These are phyloP conservation scores for Fusarium circinatum DNA, from an alignment of 2,329 filamentous ascomycete species.

Conservation along the genomic window DNA sequence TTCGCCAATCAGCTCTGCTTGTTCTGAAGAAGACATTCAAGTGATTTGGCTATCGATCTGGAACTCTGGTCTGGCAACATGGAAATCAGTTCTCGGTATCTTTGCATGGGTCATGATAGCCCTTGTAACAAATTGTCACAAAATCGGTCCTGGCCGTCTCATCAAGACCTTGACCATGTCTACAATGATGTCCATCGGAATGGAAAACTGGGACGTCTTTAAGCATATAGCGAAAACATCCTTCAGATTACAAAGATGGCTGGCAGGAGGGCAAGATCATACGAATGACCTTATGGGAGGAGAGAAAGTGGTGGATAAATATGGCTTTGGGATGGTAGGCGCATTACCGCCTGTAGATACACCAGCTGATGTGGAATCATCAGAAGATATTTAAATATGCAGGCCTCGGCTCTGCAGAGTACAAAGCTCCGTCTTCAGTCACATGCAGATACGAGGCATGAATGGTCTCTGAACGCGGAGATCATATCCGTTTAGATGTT, in stretches of 20 bases:
- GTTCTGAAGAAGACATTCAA: conserved; percentile 52
- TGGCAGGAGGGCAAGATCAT: conserved; percentile 44
- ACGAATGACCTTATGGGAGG: conserved; percentile 41
- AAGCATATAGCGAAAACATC: conserved; percentile 50
- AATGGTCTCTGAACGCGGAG: neutral
- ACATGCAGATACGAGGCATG: neutral
- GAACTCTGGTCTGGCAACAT: conserved; percentile 57
- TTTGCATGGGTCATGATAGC: conserved; percentile 60
- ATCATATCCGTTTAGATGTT: conserved; percentile 3
- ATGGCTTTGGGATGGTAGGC: conserved; percentile 38
- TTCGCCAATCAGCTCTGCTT: conserved; percentile 54
- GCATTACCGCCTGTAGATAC: conserved; percentile 33
- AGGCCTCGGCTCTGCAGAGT: neutral
- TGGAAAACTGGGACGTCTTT: conserved; percentile 61
- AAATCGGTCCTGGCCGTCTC: conserved; percentile 54
- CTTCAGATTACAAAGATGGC: conserved; percentile 56
- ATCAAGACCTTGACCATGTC: conserved; percentile 58
- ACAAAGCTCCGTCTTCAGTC: neutral
- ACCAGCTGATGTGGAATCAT: conserved; percentile 17
- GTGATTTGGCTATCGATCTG: conserved; percentile 60
- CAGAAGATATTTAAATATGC: neutral
- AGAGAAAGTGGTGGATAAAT: conserved; percentile 41
- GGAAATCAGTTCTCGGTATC: conserved; percentile 60
- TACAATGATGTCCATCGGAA: conserved; percentile 56
- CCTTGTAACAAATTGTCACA: conserved; percentile 53